These are phyloP conservation scores for Entomortierella chlamydospora DNA, from an alignment of 192 early-diverging fungal species.

Conservation along the genomic window DNA sequence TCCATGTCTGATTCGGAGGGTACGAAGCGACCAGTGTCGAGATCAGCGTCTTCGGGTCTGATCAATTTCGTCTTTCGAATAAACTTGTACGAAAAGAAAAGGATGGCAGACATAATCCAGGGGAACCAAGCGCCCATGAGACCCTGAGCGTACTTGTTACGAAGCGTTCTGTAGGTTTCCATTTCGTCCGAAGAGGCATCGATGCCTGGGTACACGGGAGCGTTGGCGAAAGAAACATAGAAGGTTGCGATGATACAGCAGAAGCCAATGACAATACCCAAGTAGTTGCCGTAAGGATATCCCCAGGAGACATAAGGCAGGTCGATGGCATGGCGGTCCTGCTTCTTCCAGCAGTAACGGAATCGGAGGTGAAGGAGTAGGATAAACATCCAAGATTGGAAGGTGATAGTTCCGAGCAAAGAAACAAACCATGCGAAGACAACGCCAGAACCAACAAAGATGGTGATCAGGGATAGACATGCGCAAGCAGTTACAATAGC, in stretches of 20 bases:
- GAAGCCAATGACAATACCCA: slow-evolving; percentile 72
- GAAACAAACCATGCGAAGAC: slow-evolving; percentile 78
- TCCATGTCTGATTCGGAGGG: slow-evolving; percentile 49
- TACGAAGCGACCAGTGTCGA: slow-evolving; percentile 63
- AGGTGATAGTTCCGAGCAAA: slow-evolving; percentile 77
- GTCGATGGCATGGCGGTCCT: slow-evolving; percentile 71
- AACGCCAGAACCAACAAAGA: slow-evolving; percentile 72
- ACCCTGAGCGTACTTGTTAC: slow-evolving; percentile 15
- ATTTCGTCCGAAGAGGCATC: background rate
- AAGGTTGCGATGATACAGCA: slow-evolving; percentile 67
- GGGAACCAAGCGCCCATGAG: slow-evolving; percentile 50
- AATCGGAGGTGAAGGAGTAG: slow-evolving; percentile 86
- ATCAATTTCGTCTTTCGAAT: slow-evolving; percentile 60
- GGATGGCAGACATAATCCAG: slow-evolving; percentile 31
- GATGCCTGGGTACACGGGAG: slow-evolving; percentile 42
- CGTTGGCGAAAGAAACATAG: slow-evolving; percentile 58
- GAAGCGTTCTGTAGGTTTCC: background rate
- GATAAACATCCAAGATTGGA: slow-evolving; percentile 90
- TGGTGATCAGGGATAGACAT: slow-evolving; percentile 69
- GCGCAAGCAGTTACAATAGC: slow-evolving; percentile 73
- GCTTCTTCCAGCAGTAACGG: slow-evolving; percentile 79
- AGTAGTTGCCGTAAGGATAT: slow-evolving; percentile 60
- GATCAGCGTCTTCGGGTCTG: slow-evolving; percentile 67
- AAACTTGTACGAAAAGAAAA: slow-evolving; percentile 70
- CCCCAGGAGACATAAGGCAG: slow-evolving; percentile 66